Conservation (phyloP, 164 flowering plant species). For the Litsea cubeba region DNA sequence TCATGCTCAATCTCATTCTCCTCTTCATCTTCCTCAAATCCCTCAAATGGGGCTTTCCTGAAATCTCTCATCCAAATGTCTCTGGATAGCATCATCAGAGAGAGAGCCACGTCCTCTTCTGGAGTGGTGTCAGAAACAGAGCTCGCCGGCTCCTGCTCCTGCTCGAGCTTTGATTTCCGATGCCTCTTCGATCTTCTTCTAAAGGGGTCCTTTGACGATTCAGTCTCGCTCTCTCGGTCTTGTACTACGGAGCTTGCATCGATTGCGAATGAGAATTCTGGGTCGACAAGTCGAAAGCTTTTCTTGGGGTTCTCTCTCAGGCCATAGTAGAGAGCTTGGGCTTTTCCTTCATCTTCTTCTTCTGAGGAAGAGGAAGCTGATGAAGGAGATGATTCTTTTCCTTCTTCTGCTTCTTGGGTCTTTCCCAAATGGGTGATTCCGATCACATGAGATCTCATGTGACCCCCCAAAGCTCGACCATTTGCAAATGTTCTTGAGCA, state of each 20-base stretch:
- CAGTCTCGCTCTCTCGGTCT: constrained; percentile 75
- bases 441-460: constrained; percentile 87
- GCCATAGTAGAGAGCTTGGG: constrained; percentile 30
- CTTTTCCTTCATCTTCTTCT: constrained; percentile 17
- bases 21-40: background rate
- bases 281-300: constrained; percentile 49
- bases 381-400: constrained; percentile 27
- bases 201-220: constrained; percentile 51
- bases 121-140: constrained; percentile 66
- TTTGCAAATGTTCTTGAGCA: constrained; percentile 64
- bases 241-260: constrained; percentile 34
- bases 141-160: constrained; percentile 52
- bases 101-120: constrained; percentile 78
- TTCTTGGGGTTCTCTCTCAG: constrained; percentile 72
- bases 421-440: constrained; percentile 14
- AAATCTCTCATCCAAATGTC: constrained; percentile 46
- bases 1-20: constrained; percentile 4
- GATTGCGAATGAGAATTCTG: constrained; percentile 7
- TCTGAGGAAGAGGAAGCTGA: constrained; percentile 25
- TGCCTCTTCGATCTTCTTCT: constrained; percentile 54
- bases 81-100: constrained; percentile 79
- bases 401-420: constrained; percentile 1
- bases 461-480: constrained; percentile 92
- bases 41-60: background rate
- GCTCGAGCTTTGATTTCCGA: constrained; percentile 6